Evolutionary conservation across 2,329 filamentous ascomycete species (phyloP).

Genomic region (Alternaria sp.): DNA sequence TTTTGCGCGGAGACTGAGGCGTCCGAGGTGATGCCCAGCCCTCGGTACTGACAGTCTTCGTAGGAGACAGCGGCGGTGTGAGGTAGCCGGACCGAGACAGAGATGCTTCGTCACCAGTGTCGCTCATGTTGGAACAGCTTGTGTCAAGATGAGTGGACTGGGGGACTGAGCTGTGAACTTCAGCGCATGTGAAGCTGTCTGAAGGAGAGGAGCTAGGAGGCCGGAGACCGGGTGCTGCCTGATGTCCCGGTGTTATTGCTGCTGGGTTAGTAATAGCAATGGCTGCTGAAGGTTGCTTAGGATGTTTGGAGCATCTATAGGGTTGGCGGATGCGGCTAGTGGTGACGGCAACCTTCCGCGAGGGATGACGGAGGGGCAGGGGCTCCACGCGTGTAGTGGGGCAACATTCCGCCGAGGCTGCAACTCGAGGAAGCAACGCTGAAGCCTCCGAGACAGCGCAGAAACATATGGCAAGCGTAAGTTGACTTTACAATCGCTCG

Average conservation of each 20-base stretch:
- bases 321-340: conserved; percentile 14
- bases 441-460: conserved; percentile 6
- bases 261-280: conserved; percentile 44
- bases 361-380: conserved; percentile 26
- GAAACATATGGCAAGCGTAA: conserved; percentile 51
- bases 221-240: conserved; percentile 13
- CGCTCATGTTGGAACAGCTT: conserved; percentile 27
- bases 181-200: conserved; percentile 34
- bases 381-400: conserved; percentile 37
- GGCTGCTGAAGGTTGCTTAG: conserved; percentile 23
- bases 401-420: conserved; percentile 32
- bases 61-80: conserved; percentile 45
- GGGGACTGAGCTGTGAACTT: conserved; percentile 4
- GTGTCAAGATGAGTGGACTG: conserved; percentile 7
- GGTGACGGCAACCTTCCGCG: conserved; percentile 20
- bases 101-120: conserved; percentile 24
- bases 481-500: conserved; percentile 14
- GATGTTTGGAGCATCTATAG: conserved; percentile 18
- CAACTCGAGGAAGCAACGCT: conserved; percentile 21
- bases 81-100: conserved; percentile 23
- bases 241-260: conserved; percentile 35
- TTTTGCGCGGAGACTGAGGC: conserved; percentile 40
- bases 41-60: conserved; percentile 42
- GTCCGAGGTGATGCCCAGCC: conserved; percentile 40
- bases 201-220: conserved; percentile 15